These are phyloP conservation scores for Gynochthodes officinalis DNA, from an alignment of 257 asterid genomes.

Conservation along the genomic window DNA sequence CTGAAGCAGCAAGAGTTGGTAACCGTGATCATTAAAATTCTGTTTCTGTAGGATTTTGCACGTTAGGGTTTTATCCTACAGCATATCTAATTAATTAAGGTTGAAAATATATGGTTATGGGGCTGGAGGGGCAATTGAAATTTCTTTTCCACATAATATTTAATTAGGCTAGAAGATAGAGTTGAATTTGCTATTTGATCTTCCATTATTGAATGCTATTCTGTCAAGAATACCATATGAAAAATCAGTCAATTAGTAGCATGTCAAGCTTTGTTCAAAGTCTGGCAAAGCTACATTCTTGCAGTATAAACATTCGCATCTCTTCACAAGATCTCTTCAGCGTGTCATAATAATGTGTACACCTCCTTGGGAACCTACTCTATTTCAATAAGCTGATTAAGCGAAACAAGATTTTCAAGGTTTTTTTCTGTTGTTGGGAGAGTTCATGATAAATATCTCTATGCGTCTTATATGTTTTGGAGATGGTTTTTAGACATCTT, in stretches of 20 bases:
- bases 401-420: no score
- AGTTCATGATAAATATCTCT: no score
- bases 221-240: constrained; percentile 1
- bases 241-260: not conserved
- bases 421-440: not conserved
- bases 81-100: not conserved
- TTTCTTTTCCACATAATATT: not conserved
- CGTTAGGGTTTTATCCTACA: not conserved
- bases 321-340: no score
- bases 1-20: no score
- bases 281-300: not conserved
- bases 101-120: not conserved
- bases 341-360: not conserved
- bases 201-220: not conserved
- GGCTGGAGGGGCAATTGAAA: not conserved
- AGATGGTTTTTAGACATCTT: not conserved
- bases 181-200: not conserved
- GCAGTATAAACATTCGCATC: no score
- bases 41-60: not conserved
- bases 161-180: not conserved
- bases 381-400: not conserved
- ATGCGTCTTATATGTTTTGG: no score
- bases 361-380: not conserved
- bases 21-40: not conserved
- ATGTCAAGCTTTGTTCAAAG: not conserved